phyloP scores from a whole-genome alignment of 305 asterid genomes.

The Fraxinus latifolia region DNA sequence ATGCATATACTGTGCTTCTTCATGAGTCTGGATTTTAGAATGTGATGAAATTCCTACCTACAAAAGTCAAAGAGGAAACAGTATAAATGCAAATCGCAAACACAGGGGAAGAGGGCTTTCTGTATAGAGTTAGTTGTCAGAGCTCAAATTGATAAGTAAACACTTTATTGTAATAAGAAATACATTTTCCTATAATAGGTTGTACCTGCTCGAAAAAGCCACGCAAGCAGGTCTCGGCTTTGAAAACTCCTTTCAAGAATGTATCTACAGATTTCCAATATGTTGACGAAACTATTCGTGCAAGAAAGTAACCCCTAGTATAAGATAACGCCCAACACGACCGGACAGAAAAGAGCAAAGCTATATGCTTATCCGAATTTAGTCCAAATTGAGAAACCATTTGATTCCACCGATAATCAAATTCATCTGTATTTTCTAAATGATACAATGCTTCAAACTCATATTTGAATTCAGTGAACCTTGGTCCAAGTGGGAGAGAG shows the following conservation, averaged over 20 bases:
- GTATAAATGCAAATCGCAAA: slow-evolving; percentile 4
- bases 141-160: slow-evolving; percentile 1
- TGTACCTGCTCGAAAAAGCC: slow-evolving; percentile 58
- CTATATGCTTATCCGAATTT: slow-evolving; percentile 55
- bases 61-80: slow-evolving; percentile 22
- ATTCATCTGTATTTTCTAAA: slow-evolving; percentile 52
- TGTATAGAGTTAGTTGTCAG: neutral
- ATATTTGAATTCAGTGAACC: slow-evolving; percentile 43
- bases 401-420: slow-evolving; percentile 65
- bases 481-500: slow-evolving; percentile 52
- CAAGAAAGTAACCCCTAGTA: slow-evolving; percentile 56
- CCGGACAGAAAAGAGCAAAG: slow-evolving; percentile 51
- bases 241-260: slow-evolving; percentile 36
- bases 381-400: slow-evolving; percentile 47
- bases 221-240: slow-evolving; percentile 48
- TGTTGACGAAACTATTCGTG: slow-evolving; percentile 40
- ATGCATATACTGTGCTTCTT: slow-evolving; percentile 40
- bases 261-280: slow-evolving; percentile 40
- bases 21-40: slow-evolving; percentile 37
- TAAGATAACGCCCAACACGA: slow-evolving; percentile 55
- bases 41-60: slow-evolving; percentile 40
- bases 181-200: neutral
- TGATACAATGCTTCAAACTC: slow-evolving; percentile 51
- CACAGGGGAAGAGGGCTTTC: neutral
- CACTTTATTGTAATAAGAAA: neutral